Percentiles rank a stretch among this genome's conserved stretches.
phyloP scores from a whole-genome alignment of 352 stramenopile genomes.

The Phytophthora pisi region DNA sequence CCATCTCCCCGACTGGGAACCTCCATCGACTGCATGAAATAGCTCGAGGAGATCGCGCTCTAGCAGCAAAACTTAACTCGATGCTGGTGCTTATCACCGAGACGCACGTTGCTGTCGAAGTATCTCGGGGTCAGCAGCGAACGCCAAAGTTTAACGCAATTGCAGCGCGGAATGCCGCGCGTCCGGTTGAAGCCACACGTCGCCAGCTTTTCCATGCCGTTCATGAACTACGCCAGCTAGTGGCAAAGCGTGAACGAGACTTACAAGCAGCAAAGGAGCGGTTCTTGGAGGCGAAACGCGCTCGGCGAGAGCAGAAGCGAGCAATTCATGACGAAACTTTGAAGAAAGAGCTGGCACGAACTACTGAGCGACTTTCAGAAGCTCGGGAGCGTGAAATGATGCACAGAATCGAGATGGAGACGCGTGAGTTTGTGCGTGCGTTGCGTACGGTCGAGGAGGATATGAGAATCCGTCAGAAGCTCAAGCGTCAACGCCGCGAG shows the following conservation, averaged over 20 bases:
- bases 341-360: slow-evolving; percentile 27
- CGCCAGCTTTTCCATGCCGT: slow-evolving; percentile 61
- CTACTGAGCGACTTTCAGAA: slow-evolving; percentile 41
- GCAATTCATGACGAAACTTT: slow-evolving; percentile 19
- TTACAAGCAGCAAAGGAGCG: slow-evolving; percentile 38
- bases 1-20: slow-evolving; percentile 60
- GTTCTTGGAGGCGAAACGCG: slow-evolving; percentile 33
- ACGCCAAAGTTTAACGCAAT: slow-evolving; percentile 40
- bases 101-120: slow-evolving; percentile 49
- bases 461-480: slow-evolving; percentile 30
- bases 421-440: slow-evolving; percentile 49
- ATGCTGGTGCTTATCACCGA: slow-evolving; percentile 67
- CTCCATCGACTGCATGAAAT: slow-evolving; percentile 68
- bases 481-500: slow-evolving; percentile 41
- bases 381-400: slow-evolving; percentile 46
- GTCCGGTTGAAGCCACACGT: slow-evolving; percentile 46
- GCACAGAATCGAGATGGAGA: slow-evolving; percentile 53
- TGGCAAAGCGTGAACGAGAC: slow-evolving; percentile 34
- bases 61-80: slow-evolving; percentile 48
- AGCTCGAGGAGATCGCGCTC: slow-evolving; percentile 27
- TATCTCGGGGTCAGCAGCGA: slow-evolving; percentile 20
- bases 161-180: slow-evolving; percentile 37
- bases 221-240: slow-evolving; percentile 39
- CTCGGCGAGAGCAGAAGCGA: slow-evolving; percentile 19
- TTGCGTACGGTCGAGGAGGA: slow-evolving; percentile 44